Evolutionary conservation across 139 green algal species (phyloP).

Genomic region (Tetraselmis chui): DNA sequence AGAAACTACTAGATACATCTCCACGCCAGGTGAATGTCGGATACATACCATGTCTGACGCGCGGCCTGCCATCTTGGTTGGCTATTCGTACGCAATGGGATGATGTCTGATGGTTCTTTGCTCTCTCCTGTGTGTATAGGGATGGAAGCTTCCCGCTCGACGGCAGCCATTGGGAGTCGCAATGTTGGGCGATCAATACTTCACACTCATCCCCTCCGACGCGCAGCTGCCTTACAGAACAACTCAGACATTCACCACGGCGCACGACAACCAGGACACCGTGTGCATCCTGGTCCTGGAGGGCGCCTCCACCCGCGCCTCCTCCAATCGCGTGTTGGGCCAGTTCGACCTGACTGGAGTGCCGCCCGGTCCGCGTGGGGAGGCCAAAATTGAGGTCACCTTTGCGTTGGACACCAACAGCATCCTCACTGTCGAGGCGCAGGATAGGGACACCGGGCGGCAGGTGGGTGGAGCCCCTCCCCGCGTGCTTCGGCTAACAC

Average conservation of each 20-base stretch:
- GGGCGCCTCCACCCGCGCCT: conserved; percentile 37
- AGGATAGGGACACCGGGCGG: conserved; percentile 36
- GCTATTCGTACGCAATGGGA: no score
- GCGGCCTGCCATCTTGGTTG: no score
- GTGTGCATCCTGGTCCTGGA: conserved; percentile 49
- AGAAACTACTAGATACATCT: no score
- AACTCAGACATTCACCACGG: conserved; percentile 48
- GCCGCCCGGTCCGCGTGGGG: conserved; percentile 22
- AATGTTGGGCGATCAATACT: conserved; percentile 36
- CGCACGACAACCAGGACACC: conserved; percentile 45
- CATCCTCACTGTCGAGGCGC: conserved; percentile 38
- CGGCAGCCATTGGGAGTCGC: conserved; percentile 46
- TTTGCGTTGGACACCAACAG: conserved; percentile 37
- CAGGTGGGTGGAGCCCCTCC: conserved; percentile 14
- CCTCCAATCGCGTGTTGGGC: conserved; percentile 44
- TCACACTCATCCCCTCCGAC: conserved; percentile 42
- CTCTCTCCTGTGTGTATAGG: conserved; percentile 7
- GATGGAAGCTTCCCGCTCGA: conserved; percentile 43
- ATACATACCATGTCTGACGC: no score
- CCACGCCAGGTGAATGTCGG: no score
- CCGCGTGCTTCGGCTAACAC: no score
- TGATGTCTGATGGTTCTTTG: no score
- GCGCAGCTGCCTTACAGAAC: conserved; percentile 25
- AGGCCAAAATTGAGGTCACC: conserved; percentile 31
- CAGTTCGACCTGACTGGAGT: conserved; percentile 54